These are phyloP conservation scores for Daldinia decipiens DNA, from an alignment of 495 filamentous ascomycete species.

Conservation along the genomic window DNA sequence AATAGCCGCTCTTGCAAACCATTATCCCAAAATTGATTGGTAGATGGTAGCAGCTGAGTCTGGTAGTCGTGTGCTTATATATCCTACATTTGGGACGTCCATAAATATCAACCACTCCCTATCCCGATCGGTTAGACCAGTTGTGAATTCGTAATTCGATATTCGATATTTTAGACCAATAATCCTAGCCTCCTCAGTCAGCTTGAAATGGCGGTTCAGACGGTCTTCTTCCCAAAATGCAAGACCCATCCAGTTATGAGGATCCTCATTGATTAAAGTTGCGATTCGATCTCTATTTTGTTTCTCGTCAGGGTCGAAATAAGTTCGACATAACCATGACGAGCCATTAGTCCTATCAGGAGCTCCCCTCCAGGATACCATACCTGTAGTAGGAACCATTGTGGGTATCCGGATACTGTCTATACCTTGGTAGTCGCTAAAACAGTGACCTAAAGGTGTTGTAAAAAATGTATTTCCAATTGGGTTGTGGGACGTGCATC, in stretches of 20 bases:
- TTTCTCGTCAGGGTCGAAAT: neutral
- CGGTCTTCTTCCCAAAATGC: slow-evolving; percentile 15
- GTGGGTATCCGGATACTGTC: neutral
- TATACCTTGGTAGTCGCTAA: neutral
- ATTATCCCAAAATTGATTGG: neutral
- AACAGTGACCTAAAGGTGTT: neutral
- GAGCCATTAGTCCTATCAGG: neutral
- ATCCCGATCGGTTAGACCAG: no score
- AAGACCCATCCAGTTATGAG: slow-evolving; percentile 9
- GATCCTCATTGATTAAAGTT: neutral
- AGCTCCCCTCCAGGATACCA: neutral
- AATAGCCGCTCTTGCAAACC: neutral
- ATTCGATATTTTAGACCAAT: no score
- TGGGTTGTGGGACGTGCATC: neutral
- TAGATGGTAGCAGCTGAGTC: neutral
- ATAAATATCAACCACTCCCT: no score
- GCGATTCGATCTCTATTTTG: neutral
- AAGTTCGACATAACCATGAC: slow-evolving; percentile 3
- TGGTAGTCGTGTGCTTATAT: neutral
- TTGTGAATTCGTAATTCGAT: no score
- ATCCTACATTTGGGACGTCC: neutral
- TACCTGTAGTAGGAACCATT: neutral
- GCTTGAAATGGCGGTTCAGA: neutral
- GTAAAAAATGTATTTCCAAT: neutral
- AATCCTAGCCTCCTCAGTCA: no score